Conservation (phyloP, 805 yeast genomes). For the Wilhelminamyces savonicus region DNA sequence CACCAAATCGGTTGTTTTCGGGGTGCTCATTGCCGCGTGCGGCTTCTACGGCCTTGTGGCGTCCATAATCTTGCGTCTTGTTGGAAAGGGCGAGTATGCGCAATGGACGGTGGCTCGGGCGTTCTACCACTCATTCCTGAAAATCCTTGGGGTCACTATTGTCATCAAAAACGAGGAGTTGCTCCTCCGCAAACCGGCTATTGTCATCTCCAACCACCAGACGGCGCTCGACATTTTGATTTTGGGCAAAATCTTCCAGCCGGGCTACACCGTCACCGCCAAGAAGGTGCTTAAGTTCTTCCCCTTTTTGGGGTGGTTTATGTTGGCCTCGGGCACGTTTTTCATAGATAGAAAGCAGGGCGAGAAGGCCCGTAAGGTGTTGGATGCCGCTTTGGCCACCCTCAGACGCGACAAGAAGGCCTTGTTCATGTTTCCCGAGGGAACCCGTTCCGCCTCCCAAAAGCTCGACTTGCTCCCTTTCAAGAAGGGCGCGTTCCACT, state of each 20-base stretch:
- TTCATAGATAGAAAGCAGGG: conserved; percentile 81
- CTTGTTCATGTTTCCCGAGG: conserved; percentile 93
- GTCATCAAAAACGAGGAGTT: conserved; percentile 58
- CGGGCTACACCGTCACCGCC: conserved; percentile 87
- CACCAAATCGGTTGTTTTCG: conserved; percentile 49
- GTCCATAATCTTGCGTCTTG: conserved; percentile 55
- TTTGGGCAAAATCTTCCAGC: conserved; percentile 80
- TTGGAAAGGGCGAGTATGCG: conserved; percentile 73
- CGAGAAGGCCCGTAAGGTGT: conserved; percentile 66
- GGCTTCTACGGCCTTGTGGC: conserved; percentile 75
- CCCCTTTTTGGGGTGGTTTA: conserved; percentile 96
- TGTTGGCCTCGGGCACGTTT: conserved; percentile 85
- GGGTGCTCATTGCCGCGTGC: conserved; percentile 47
- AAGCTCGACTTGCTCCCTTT: conserved; percentile 73
- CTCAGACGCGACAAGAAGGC: conserved; percentile 64
- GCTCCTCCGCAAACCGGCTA: conserved; percentile 61
- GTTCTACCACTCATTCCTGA: conserved; percentile 58
- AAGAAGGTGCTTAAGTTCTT: conserved; percentile 76
- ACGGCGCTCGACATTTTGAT: conserved; percentile 78
- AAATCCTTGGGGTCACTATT: conserved; percentile 63
- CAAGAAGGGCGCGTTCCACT: conserved; percentile 97
- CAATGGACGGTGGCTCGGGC: conserved; percentile 89
- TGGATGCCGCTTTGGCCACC: conserved; percentile 59
- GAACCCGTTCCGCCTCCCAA: conserved; percentile 80
- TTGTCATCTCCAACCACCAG: conserved; percentile 85